Evolutionary conservation across 192 early-diverging fungal species (phyloP).

Genomic region (Linnemannia hyalina): DNA sequence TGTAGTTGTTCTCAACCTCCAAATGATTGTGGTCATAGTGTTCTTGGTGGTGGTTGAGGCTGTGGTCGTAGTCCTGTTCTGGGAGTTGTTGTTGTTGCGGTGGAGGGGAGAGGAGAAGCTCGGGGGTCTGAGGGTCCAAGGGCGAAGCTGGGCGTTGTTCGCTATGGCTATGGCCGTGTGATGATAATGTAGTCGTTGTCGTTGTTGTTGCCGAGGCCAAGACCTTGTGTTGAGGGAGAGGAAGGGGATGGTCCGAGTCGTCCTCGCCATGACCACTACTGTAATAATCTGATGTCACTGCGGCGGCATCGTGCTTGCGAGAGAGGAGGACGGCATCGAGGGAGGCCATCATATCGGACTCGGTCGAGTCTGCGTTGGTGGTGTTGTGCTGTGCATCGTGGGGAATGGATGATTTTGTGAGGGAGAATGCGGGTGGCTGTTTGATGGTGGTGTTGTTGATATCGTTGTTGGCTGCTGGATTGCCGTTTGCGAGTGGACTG

Average conservation of each 20-base stretch:
- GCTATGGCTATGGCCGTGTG: not conserved
- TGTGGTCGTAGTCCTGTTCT: slow-evolving; percentile 8
- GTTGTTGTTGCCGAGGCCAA: not conserved
- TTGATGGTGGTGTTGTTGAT: not conserved
- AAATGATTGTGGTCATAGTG: not conserved
- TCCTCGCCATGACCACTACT: slow-evolving; percentile 41
- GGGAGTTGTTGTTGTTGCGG: slow-evolving; percentile 11
- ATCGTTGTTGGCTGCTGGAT: not conserved
- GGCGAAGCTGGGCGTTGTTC: slow-evolving; percentile 1
- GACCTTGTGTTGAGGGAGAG: slow-evolving; percentile 7
- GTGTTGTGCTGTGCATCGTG: not conserved
- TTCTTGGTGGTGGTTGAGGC: not conserved
- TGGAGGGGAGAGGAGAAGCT: not conserved
- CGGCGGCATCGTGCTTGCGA: slow-evolving; percentile 15
- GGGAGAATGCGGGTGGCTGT: not conserved
- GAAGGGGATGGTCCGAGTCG: slow-evolving; percentile 18
- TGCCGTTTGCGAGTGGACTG: slow-evolving; percentile 25
- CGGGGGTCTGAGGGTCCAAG: not conserved
- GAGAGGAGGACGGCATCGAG: slow-evolving; percentile 20
- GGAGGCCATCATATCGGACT: slow-evolving; percentile 32
- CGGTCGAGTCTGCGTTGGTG: not conserved
- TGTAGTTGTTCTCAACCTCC: not conserved
- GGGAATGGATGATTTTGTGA: not conserved
- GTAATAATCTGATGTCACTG: slow-evolving; percentile 33
- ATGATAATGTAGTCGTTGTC: not conserved